Evolutionary conservation across 495 filamentous ascomycete genomes (phyloP).

Genomic region (Aspergillus bridgeri): DNA sequence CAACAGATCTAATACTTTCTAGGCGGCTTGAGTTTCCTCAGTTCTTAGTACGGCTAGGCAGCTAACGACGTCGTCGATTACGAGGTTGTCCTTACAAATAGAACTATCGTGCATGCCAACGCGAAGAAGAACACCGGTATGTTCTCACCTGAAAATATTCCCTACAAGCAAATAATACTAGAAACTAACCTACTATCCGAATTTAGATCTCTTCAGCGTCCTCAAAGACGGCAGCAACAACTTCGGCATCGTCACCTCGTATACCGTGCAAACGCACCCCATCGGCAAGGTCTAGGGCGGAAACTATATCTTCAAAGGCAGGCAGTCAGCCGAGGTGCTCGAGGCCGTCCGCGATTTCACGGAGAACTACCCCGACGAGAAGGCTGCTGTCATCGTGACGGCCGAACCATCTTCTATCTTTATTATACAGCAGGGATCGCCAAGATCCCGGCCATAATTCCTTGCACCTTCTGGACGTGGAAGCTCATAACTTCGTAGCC

Average conservation of each 20-base stretch:
- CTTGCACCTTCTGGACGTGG: no score
- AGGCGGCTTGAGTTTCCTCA: conserved; percentile 42
- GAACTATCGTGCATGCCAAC: conserved; percentile 48
- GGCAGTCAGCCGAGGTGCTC: conserved; percentile 15
- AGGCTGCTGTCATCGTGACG: conserved; percentile 53
- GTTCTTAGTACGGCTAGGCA: conserved; percentile 39
- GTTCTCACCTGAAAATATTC: neutral
- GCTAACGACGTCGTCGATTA: conserved; percentile 47
- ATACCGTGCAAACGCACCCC: conserved; percentile 37
- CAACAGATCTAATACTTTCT: neutral
- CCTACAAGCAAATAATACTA: neutral
- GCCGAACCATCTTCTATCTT: no score
- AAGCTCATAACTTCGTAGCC: conserved; percentile 6
- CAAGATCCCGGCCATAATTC: no score
- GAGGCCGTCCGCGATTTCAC: conserved; percentile 14
- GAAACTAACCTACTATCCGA: neutral
- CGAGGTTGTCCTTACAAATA: conserved; percentile 52
- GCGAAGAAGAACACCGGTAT: conserved; percentile 16
- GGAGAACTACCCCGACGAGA: conserved; percentile 44
- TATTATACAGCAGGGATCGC: no score
- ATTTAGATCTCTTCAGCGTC: conserved; percentile 51
- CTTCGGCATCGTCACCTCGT: conserved; percentile 53
- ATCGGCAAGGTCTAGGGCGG: conserved; percentile 41
- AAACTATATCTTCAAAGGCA: conserved; percentile 16
- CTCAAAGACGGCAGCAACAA: conserved; percentile 54